These are phyloP conservation scores for Talaromyces rugulosus DNA, from an alignment of 2,329 filamentous ascomycete species.

Conservation along the genomic window DNA sequence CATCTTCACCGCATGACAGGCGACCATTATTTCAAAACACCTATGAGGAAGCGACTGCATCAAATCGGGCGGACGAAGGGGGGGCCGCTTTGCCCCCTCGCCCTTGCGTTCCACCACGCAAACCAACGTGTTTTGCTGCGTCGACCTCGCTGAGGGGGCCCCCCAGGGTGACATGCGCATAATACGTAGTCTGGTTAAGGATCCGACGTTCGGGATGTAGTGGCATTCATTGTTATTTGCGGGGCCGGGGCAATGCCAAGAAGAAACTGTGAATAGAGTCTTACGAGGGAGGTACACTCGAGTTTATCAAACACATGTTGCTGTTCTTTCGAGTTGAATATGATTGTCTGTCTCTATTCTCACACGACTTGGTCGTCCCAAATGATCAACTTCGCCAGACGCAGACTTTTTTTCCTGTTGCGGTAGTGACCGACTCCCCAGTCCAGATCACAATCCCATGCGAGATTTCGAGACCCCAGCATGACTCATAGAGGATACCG, in stretches of 20 bases:
- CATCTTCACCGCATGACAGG: slow-evolving; percentile 26
- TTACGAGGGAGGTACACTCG: not conserved
- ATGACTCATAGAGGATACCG: not conserved
- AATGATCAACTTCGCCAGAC: not conserved
- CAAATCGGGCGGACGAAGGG: not conserved
- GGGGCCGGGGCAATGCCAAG: not conserved
- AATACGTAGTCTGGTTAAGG: not conserved
- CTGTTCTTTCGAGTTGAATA: not conserved
- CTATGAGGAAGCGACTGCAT: not conserved
- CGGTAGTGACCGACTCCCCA: not conserved
- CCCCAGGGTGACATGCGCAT: not conserved
- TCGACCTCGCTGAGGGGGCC: not conserved
- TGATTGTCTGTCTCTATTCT: not conserved
- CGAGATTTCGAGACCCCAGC: not conserved
- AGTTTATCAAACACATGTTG: not conserved
- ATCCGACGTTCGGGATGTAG: not conserved
- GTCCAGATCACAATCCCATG: not conserved
- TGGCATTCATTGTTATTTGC: not conserved
- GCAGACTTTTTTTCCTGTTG: not conserved
- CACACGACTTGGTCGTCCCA: not conserved
- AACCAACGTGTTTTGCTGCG: not conserved
- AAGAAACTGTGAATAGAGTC: not conserved
- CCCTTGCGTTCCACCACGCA: not conserved
- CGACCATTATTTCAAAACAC: slow-evolving; percentile 6
- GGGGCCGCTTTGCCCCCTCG: not conserved